Conservation (phyloP, 352 stramenopile species). For the Phytophthora sp. region DNA sequence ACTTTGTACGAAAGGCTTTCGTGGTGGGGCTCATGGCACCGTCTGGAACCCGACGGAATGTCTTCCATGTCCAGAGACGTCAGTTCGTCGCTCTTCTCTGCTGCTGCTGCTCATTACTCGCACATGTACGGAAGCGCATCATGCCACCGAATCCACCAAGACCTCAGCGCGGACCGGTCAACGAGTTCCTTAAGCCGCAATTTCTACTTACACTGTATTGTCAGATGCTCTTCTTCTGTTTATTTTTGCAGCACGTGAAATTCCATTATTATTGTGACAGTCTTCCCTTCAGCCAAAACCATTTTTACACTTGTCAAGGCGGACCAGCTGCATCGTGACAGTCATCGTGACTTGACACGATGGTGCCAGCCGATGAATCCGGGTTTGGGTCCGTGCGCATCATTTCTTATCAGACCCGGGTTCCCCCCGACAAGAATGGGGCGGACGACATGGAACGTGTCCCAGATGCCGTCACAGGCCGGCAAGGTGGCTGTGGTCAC, state of each 20-base stretch:
- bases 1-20: slow-evolving; percentile 39
- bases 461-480: slow-evolving; percentile 38
- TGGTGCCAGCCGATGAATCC: slow-evolving; percentile 9
- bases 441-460: slow-evolving; percentile 20
- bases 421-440: not conserved
- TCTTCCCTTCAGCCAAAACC: too few species aligned
- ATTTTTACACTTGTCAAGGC: too few species aligned
- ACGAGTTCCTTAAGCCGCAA: too few species aligned
- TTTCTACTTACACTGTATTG: too few species aligned
- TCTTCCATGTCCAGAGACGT: slow-evolving; percentile 33
- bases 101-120: slow-evolving; percentile 33
- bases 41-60: slow-evolving; percentile 34
- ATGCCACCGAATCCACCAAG: slow-evolving; percentile 32
- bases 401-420: slow-evolving; percentile 1
- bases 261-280: too few species aligned
- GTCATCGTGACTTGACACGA: too few species aligned
- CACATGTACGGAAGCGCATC: slow-evolving; percentile 29
- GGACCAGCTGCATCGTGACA: too few species aligned
- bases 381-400: not conserved
- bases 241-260: too few species aligned
- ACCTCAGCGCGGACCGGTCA: too few species aligned
- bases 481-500: slow-evolving; percentile 85
- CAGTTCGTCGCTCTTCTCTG: slow-evolving; percentile 36
- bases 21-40: slow-evolving; percentile 39
- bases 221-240: too few species aligned